phyloP scores from a whole-genome alignment of 208 protist species.

The Leishmania guyanensis region DNA sequence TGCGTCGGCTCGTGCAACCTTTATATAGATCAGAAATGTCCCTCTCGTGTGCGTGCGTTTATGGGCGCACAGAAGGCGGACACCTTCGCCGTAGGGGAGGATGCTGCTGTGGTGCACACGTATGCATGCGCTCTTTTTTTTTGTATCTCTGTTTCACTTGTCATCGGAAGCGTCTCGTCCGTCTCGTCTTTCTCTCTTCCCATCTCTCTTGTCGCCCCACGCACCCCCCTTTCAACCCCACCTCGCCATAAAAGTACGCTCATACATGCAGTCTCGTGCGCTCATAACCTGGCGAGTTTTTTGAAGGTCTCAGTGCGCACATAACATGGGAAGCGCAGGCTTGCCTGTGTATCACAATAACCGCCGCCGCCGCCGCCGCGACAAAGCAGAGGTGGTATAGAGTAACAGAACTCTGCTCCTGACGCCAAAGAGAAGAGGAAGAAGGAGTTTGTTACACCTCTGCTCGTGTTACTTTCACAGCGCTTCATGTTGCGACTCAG shows the following conservation, averaged over 20 bases:
- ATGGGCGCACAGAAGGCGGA: not conserved
- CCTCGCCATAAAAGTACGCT: not conserved
- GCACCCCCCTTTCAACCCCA: not conserved
- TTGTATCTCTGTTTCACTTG: not conserved
- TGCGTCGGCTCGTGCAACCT: not conserved
- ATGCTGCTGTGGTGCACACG: not conserved
- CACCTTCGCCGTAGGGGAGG: not conserved
- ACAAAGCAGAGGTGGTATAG: not conserved
- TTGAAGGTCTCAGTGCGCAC: not conserved
- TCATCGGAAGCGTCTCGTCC: no score
- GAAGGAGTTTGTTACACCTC: not conserved
- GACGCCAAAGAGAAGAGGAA: not conserved
- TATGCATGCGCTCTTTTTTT: not conserved
- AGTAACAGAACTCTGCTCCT: not conserved
- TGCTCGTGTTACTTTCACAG: not conserved
- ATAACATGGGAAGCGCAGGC: not conserved
- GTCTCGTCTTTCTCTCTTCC: not conserved
- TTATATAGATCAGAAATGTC: not conserved
- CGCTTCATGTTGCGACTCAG: not conserved
- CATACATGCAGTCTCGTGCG: not conserved
- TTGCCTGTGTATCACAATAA: not conserved
- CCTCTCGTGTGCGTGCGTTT: not conserved
- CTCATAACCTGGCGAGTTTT: no score
- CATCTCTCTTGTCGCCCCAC: not conserved
- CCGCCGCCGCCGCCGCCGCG: not conserved